Evolutionary conservation across 805 yeast genomes (phyloP).

Genomic region (Clavispora phyllophila): DNA sequence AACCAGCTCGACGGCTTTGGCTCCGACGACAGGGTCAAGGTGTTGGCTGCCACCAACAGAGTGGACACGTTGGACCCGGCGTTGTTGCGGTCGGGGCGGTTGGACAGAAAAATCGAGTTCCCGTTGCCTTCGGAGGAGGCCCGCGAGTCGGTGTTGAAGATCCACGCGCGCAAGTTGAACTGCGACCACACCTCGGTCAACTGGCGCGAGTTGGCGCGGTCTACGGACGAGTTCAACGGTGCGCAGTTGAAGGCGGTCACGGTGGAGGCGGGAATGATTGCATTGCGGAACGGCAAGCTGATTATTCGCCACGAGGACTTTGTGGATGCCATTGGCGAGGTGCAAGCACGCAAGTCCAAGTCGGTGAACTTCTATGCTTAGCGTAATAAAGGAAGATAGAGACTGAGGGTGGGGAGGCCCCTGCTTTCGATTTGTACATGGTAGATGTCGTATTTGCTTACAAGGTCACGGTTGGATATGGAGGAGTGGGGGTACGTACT

Average conservation of each 20-base stretch:
- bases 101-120: constrained; percentile 53
- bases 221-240: constrained; percentile 98
- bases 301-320: constrained; percentile 94
- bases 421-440: too few relatives aligned
- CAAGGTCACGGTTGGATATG: too few relatives aligned
- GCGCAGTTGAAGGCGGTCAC: constrained; percentile 98
- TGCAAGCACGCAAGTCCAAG: constrained; percentile 94
- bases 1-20: constrained; percentile 20
- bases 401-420: too few relatives aligned
- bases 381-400: not conserved
- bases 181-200: constrained; percentile 80
- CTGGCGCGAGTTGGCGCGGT: constrained; percentile 97
- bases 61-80: constrained; percentile 20
- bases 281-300: constrained; percentile 88
- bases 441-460: too few relatives aligned
- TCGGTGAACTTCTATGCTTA: constrained; percentile 94
- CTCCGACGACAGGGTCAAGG: constrained; percentile 41
- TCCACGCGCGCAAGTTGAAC: constrained; percentile 95
- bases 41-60: constrained; percentile 18
- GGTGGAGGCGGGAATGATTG: constrained; percentile 99
- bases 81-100: constrained; percentile 19
- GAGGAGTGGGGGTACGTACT: too few relatives aligned
- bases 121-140: constrained; percentile 98
- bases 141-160: constrained; percentile 92
- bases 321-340: constrained; percentile 97